Percentiles rank a stretch among this genome's conserved stretches.
Evolutionary conservation across 1,284 basidiomycete species (phyloP).

Genomic region (Trichosporon inkin): DNA sequence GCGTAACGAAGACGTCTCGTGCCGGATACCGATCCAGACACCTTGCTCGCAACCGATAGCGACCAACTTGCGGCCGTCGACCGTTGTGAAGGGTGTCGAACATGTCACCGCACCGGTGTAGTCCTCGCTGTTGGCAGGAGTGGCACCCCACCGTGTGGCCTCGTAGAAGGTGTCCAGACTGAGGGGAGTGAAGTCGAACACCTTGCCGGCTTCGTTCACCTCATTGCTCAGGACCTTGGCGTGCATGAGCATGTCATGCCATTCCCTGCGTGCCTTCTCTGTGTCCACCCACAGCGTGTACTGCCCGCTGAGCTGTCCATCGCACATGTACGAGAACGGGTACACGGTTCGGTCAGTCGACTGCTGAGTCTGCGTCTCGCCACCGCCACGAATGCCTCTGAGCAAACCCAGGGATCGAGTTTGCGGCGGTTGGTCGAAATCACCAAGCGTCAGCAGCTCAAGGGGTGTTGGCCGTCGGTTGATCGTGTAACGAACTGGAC

Average conservation of each 20-base stretch:
- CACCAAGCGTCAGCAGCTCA: slow-evolving; percentile 73
- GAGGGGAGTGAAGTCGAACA: slow-evolving; percentile 81
- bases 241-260: slow-evolving; percentile 85
- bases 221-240: slow-evolving; percentile 77
- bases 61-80: slow-evolving; percentile 75
- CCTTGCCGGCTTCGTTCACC: slow-evolving; percentile 83
- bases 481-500: slow-evolving; percentile 48
- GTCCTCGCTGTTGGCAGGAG: slow-evolving; percentile 62
- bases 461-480: slow-evolving; percentile 84
- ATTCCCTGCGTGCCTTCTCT: slow-evolving; percentile 67
- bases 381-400: slow-evolving; percentile 19
- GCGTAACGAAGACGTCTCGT: slow-evolving; percentile 77
- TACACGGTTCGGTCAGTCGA: slow-evolving; percentile 66
- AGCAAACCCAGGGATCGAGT: slow-evolving; percentile 34
- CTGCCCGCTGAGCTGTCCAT: slow-evolving; percentile 74
- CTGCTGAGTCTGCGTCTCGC: slow-evolving; percentile 7
- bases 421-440: slow-evolving; percentile 60
- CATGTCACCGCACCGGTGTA: slow-evolving; percentile 89
- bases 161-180: slow-evolving; percentile 79
- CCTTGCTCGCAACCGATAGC: slow-evolving; percentile 93
- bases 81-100: slow-evolving; percentile 82
- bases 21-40: slow-evolving; percentile 91
- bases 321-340: slow-evolving; percentile 68
- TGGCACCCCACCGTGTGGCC: slow-evolving; percentile 57
- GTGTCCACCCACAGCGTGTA: slow-evolving; percentile 83